Conservation (phyloP, 352 stramenopile genomes). For the Halophytophthora batemanensis region DNA sequence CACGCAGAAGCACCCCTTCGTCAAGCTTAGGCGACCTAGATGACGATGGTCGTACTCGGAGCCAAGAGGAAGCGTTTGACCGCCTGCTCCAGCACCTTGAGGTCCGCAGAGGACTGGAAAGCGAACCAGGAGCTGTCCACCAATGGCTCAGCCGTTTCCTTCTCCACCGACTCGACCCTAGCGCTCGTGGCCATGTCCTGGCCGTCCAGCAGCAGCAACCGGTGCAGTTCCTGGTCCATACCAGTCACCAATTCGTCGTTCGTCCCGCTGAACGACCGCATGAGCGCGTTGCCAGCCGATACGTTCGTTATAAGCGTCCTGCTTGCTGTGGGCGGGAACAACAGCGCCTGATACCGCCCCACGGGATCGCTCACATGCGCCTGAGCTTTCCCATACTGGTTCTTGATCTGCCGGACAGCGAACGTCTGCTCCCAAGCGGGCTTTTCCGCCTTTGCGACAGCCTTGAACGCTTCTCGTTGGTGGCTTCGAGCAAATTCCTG, state of each 20-base stretch:
- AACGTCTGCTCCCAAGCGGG: slow-evolving; percentile 20
- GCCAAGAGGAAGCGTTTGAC: slow-evolving; percentile 17
- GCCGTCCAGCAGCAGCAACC: not conserved
- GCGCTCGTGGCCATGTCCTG: not conserved
- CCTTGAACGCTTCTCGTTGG: slow-evolving; percentile 10
- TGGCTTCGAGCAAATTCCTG: too few relatives aligned
- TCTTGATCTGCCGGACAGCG: slow-evolving; percentile 29
- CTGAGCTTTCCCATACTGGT: slow-evolving; percentile 12
- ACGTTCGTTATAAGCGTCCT: slow-evolving; percentile 6
- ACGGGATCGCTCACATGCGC: not conserved
- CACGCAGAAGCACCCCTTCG: too few relatives aligned
- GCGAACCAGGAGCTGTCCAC: slow-evolving; percentile 28
- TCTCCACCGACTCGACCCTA: not conserved
- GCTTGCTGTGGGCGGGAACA: slow-evolving; percentile 13
- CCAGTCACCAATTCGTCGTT: not conserved
- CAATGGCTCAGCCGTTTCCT: not conserved
- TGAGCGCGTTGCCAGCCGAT: slow-evolving; percentile 4
- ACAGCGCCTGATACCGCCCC: slow-evolving; percentile 13
- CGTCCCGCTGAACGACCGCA: not conserved
- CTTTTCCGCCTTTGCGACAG: not conserved
- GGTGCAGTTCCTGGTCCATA: not conserved
- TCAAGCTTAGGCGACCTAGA: too few relatives aligned
- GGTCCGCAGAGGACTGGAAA: slow-evolving; percentile 17
- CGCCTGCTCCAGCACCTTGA: slow-evolving; percentile 17
- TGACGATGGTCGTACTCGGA: slow-evolving; percentile 1